Base-by-base conservation (phyloP, 2,329 filamentous ascomycete genomes). In the Didymella glomerata region DNA sequence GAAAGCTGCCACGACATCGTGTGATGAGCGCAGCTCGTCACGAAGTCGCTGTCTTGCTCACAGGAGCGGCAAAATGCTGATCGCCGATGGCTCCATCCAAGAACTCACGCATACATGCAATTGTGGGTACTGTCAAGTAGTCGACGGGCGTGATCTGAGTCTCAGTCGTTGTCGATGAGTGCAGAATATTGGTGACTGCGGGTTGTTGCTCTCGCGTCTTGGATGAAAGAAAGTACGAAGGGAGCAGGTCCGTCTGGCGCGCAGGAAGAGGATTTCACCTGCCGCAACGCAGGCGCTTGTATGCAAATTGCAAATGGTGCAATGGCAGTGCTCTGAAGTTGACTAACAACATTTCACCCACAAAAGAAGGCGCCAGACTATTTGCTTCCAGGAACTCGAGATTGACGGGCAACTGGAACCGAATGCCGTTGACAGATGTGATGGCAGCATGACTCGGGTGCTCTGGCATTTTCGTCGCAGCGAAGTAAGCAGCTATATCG, bases 1-100 rank as follows among this genome's bases (percentile, higher is more conserved):
- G 32, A 25, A 32, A 41, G 41, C 32, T 50, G 32, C 52, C 48
- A 48, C 54, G 48, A 57, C 54, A 57, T 51, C 27, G 36, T 41
- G 34, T 42, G 54, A 41, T 42, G 27, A 25, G n/a, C n/a, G n/a
- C 16, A 16, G 32, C 32, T 36, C 32, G 48, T 51, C 48, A 48
- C 48, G 20, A 57, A 42, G 34, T 57, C 48, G 48, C 5, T 36
- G 32, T 36, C 32, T 34, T 34, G 32, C 16, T 7, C 16, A 13
- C 32, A 13, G 14, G 7, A 13, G 32, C 32, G 13, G 32, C 13
- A 13, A 34, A 34, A 34, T 30, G 34, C 34, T 40, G 18, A 20
- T 20, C 36, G 11, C n/a, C 18, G 18, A 40, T 36, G 16, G 14
- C 14, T 36, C 5, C 16, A 16, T 36, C 9, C 30, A 14, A 32